Evolutionary conservation across 2,329 filamentous ascomycete genomes (phyloP).

Genomic region (Colletotrichum sp.): DNA sequence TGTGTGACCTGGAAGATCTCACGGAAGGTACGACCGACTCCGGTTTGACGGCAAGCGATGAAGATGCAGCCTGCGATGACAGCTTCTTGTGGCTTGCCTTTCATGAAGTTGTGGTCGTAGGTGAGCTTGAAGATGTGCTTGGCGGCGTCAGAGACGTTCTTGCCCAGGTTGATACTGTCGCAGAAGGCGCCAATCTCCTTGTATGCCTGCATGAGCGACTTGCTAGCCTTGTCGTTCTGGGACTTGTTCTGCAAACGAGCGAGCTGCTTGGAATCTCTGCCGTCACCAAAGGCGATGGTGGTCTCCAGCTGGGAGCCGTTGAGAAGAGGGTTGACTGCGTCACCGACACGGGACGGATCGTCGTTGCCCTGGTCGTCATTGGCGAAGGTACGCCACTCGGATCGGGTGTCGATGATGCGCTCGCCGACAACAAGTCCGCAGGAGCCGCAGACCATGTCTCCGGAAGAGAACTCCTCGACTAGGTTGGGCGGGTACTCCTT

Average conservation of each 20-base stretch:
- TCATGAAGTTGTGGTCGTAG: constrained; percentile 91
- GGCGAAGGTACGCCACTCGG: constrained; percentile 98
- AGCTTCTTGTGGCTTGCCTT: constrained; percentile 92
- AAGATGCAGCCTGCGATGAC: constrained; percentile 98
- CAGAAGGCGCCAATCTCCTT: constrained; percentile 89
- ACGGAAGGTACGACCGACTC: constrained; percentile 86
- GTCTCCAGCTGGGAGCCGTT: constrained; percentile 91
- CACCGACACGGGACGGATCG: constrained; percentile 97
- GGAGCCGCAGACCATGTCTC: constrained; percentile 90
- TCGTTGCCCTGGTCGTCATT: constrained; percentile 98
- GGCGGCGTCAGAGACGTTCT: constrained; percentile 83
- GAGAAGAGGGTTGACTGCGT: constrained; percentile 86
- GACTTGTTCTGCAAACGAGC: constrained; percentile 85
- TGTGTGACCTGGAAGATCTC: constrained; percentile 94
- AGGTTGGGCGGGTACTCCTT: constrained; percentile 90
- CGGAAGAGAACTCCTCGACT: constrained; percentile 88
- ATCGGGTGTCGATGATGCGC: constrained; percentile 92
- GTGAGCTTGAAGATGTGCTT: constrained; percentile 96
- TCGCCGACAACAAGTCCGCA: constrained; percentile 92
- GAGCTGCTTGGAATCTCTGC: constrained; percentile 73
- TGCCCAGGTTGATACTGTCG: constrained; percentile 82
- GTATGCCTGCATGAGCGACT: constrained; percentile 81
- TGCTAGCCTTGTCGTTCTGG: constrained; percentile 82
- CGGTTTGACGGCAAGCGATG: constrained; percentile 91
- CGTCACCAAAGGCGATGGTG: constrained; percentile 83